Evolutionary conservation across 2,329 filamentous ascomycete species (phyloP), one percentile per base, ranked within the genome.

Genomic region (Neurospora crassa): DNA sequence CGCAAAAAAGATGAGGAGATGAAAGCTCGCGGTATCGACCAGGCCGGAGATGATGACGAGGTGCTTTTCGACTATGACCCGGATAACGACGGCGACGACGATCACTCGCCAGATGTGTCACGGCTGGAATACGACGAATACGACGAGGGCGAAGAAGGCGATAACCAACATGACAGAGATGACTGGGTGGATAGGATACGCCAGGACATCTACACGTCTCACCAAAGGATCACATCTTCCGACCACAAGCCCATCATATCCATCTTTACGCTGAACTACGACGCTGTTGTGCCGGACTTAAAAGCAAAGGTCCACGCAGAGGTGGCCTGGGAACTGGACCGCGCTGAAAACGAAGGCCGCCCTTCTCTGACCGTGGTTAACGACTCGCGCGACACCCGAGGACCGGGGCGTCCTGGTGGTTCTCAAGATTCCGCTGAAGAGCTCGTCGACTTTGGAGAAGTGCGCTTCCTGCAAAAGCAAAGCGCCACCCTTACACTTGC

Each of bases 211-310:
- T 99, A 99, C 79, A 89, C 90, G 0, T 95, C 94, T 0, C 93
- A 98, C 77, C 96, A 98, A 79, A 87, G 92, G 20, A 90, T 99
- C 34, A 87, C 92, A 18, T 97, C 95, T 0, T 98, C 95, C 0
- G 96, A 99, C 76, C 96, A 99, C 81, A 99, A 99, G 79, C 96
- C 96, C 0, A 83, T 99, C 1, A 88, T 90, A 72, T 93, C 94
- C 0, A 84, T 94, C 0, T 98, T 98, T 78, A 91, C 88, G 0
- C 81, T 99, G 8, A 90, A 91, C 67, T 97, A 96, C 78, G 92
- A 97, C 73, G 91, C 92, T 0, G 92, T 97, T 0, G 89, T 96
- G 0, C 92, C 94, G 0, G 90, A 95, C 40, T 83, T 97, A 37
- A 97, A 96, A 79, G 89, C 93, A 1, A 91, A 89, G 73, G 85